Conservation (phyloP, 108 stramenopile genomes). For the Nitzschia inconspicua region DNA sequence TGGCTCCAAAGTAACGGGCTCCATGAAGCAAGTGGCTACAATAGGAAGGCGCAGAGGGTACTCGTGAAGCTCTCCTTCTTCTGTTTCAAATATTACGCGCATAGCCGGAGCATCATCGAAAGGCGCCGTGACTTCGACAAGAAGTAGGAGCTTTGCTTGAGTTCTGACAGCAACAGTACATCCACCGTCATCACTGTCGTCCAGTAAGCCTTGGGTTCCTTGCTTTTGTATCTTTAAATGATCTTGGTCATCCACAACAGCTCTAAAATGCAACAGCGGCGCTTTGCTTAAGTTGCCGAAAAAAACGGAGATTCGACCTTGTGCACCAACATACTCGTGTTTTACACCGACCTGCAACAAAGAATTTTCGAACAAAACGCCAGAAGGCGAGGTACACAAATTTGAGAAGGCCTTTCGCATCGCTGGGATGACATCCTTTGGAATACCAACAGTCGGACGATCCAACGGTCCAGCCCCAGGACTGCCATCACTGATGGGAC, state of each 20-base stretch:
- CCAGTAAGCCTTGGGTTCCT: conserved; percentile 78
- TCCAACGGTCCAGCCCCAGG: conserved; percentile 27
- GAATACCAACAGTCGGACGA: conserved; percentile 66
- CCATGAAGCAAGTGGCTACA: conserved; percentile 92
- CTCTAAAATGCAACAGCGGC: conserved; percentile 68
- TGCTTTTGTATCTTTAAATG: conserved; percentile 85
- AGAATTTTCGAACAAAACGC: conserved; percentile 87
- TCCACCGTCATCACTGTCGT: conserved; percentile 71
- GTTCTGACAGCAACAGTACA: conserved; percentile 81
- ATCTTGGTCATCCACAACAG: conserved; percentile 68
- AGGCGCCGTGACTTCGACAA: conserved; percentile 85
- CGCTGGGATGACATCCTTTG: conserved; percentile 87
- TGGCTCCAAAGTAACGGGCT: conserved; percentile 81
- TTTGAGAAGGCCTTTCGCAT: conserved; percentile 91
- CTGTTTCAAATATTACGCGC: conserved; percentile 81
- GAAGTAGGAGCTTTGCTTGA: conserved; percentile 78
- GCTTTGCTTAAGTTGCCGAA: conserved; percentile 80
- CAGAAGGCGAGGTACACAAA: conserved; percentile 79
- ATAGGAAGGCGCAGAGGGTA: conserved; percentile 88
- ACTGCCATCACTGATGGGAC: conserved; percentile 52
- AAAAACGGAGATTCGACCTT: conserved; percentile 88
- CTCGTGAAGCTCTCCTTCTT: conserved; percentile 74
- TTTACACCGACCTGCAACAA: conserved; percentile 86
- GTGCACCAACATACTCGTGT: conserved; percentile 86
- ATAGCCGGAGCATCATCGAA: conserved; percentile 91